Conservation (phyloP, 495 filamentous ascomycete genomes). For the Penicillium goetzii region DNA sequence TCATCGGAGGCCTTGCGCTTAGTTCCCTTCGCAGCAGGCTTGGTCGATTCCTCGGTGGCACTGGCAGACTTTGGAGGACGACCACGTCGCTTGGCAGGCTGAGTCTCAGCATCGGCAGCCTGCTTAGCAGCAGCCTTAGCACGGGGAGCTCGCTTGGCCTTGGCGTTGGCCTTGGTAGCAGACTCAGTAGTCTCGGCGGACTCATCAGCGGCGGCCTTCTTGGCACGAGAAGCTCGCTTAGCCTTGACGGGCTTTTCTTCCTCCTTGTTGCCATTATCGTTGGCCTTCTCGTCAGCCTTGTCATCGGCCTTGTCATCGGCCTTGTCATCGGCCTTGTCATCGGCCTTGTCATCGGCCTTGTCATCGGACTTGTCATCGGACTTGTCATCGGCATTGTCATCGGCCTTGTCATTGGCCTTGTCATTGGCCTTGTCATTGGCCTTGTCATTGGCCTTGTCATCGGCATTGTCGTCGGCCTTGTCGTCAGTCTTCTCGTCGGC, state of each 20-base stretch:
- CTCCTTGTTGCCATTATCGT: neutral
- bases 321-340: neutral
- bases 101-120: constrained; percentile 1
- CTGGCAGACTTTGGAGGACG: constrained; percentile 38
- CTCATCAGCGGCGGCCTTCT: constrained; percentile 18
- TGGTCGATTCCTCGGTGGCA: constrained; percentile 26
- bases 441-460: neutral
- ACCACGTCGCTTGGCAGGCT: constrained; percentile 30
- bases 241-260: constrained; percentile 5
- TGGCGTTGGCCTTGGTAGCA: constrained; percentile 32
- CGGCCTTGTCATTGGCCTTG: neutral
- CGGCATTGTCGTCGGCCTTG: neutral
- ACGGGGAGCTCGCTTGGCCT: constrained; percentile 32
- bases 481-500: neutral
- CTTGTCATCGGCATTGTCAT: neutral
- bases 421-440: neutral
- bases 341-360: neutral
- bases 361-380: too few species aligned
- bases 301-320: neutral
- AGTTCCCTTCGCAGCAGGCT: constrained; percentile 24
- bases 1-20: constrained; percentile 34
- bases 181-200: constrained; percentile 26
- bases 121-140: constrained; percentile 9
- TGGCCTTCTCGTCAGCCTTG: neutral
- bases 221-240: constrained; percentile 10